phyloP scores from a whole-genome alignment of 2,329 filamentous ascomycete genomes.

The Calonectria hongkongensis region DNA sequence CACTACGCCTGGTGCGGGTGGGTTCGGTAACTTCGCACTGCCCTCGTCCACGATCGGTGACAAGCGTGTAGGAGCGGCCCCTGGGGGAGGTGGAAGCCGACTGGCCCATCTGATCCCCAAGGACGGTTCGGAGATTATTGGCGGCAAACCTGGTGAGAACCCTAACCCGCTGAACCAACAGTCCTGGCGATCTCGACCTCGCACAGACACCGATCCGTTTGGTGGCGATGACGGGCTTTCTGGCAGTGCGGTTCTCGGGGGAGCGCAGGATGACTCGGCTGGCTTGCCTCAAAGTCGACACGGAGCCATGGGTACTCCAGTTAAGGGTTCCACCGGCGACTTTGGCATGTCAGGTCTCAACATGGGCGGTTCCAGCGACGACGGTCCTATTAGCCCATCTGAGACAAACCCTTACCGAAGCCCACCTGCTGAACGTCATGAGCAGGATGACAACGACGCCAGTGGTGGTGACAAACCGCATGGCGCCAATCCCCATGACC shows the following conservation, averaged over 20 bases:
- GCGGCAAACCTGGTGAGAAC: slow-evolving; percentile 70
- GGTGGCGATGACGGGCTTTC: slow-evolving; percentile 79
- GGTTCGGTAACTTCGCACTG: slow-evolving; percentile 93
- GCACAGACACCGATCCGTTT: slow-evolving; percentile 85
- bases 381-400: slow-evolving; percentile 90
- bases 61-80: slow-evolving; percentile 82
- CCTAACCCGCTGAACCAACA: slow-evolving; percentile 62
- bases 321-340: slow-evolving; percentile 73
- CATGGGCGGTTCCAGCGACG: slow-evolving; percentile 73
- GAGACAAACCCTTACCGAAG: slow-evolving; percentile 98
- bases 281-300: slow-evolving; percentile 59
- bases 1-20: slow-evolving; percentile 80
- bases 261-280: slow-evolving; percentile 79
- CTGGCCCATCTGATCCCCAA: slow-evolving; percentile 91
- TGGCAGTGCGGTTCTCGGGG: slow-evolving; percentile 84
- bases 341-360: slow-evolving; percentile 78
- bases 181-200: slow-evolving; percentile 76
- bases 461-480: slow-evolving; percentile 68
- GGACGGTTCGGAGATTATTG: slow-evolving; percentile 80
- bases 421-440: slow-evolving; percentile 84
- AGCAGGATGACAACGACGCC: slow-evolving; percentile 76
- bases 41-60: slow-evolving; percentile 76
- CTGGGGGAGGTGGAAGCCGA: slow-evolving; percentile 87
- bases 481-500: slow-evolving; percentile 63
- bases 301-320: slow-evolving; percentile 71